Conservation (phyloP, 352 stramenopile species). For the Pythium phragmiticola region DNA sequence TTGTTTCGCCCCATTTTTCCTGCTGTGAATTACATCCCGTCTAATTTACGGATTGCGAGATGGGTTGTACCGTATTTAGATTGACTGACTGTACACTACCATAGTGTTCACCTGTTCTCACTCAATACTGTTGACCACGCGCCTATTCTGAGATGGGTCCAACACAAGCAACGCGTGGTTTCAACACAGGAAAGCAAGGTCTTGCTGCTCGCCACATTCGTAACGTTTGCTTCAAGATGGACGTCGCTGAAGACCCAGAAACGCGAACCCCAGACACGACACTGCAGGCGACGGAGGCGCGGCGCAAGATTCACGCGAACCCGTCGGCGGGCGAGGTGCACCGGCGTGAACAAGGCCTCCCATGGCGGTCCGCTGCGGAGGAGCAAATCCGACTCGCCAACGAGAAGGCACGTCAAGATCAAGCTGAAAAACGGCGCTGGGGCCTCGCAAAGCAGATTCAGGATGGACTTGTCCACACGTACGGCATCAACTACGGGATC, state of each 20-base stretch:
- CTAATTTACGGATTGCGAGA: slow-evolving; percentile 3
- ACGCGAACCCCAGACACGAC: not conserved
- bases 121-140: slow-evolving; percentile 1
- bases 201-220: not conserved
- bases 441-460: slow-evolving; percentile 74
- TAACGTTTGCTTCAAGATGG: not conserved
- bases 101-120: not conserved
- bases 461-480: slow-evolving; percentile 66
- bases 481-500: slow-evolving; percentile 69
- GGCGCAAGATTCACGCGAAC: slow-evolving; percentile 55
- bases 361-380: slow-evolving; percentile 50
- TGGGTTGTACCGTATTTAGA: not conserved
- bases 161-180: not conserved
- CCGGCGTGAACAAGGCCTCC: slow-evolving; percentile 43
- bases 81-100: not conserved
- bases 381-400: slow-evolving; percentile 43
- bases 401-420: slow-evolving; percentile 46
- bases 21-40: not conserved
- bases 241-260: not conserved
- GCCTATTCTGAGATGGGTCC: slow-evolving; percentile 17
- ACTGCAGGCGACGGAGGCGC: not conserved
- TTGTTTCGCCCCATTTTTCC: slow-evolving; percentile 68
- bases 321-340: slow-evolving; percentile 64
- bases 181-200: not conserved
- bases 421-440: slow-evolving; percentile 69